These are phyloP conservation scores for Piper betle DNA, from an alignment of 164 flowering plant species.

Conservation along the genomic window DNA sequence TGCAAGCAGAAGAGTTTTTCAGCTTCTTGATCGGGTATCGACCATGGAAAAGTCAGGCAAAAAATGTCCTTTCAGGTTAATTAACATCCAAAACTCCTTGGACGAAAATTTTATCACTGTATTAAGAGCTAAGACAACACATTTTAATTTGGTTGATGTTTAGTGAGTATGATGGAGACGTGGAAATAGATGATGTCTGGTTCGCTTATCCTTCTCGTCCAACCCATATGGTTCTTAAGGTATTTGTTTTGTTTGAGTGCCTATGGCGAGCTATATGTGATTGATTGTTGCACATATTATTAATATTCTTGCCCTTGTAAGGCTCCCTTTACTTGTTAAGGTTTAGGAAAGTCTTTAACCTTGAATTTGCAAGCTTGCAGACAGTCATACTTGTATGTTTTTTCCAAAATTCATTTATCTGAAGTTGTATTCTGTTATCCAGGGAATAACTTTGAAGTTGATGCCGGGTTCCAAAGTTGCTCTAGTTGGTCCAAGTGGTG, in stretches of 20 bases:
- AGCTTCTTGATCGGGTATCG: conserved; percentile 79
- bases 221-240: conserved; percentile 83
- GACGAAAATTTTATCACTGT: background rate
- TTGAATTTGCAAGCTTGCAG: no score
- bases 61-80: conserved; percentile 70
- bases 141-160: background rate
- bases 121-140: no score
- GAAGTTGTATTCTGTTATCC: conserved; percentile 7
- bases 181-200: conserved; percentile 91
- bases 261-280: background rate
- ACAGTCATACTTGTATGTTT: no score
- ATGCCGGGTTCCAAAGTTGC: conserved; percentile 85
- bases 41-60: conserved; percentile 78
- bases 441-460: conserved; percentile 74
- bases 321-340: no score
- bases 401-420: no score
- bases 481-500: conserved; percentile 99
- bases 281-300: no score
- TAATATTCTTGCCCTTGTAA: background rate
- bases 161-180: conserved; percentile 77
- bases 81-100: conserved; percentile 2
- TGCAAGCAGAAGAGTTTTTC: conserved; percentile 95
- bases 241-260: conserved; percentile 9
- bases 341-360: no score
- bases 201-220: conserved; percentile 98